Base-by-base conservation (phyloP, 1,284 basidiomycete species). In the Fomitopsis schrenkii region DNA sequence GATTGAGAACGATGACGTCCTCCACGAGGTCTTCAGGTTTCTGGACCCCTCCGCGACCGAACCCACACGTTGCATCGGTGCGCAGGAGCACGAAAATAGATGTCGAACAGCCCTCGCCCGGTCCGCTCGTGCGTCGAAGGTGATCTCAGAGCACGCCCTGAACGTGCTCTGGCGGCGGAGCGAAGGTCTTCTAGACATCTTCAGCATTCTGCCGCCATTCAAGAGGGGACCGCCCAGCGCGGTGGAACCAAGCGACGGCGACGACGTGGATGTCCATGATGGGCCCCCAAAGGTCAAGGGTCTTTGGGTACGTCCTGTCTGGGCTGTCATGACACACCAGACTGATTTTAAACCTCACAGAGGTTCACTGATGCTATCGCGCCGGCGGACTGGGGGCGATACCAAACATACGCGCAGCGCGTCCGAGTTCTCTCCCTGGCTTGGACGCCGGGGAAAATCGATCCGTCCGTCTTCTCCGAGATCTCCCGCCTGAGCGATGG, bases 1-100 rank as follows among this genome's bases (percentile, higher is more conserved):
- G 44, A 58, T 38, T 36, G 41, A 45, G 41, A 58, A 58, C 44
- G 30, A 58, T 45, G 56, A 58, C 44, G 44, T 58, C 44, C 56
- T 58, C 30, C 56, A 26, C 42, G 44, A 58, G 22, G 56, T 58
- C 17, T 58, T 58, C 44, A 42, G 17, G 28, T 58, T 46, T 17
- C 35, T 58, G 42, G 56, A 58, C 19, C 56, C 56, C 15, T 58
- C 52, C 52, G 28, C 33, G 36, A 54, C 52, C 10, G 52, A 54
- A 38, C 19, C 19, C 48, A 30, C 48, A 33, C 52, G 35, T 38
- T 19, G 19, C n/a, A 26, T 10, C 52, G 28, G 22, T 15, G 19
- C 26, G 7, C 15, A 33, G n/a, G 33, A 36, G 35, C 52, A 54
- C 52, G 52, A 54, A 54, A 54, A 38, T 54, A 54, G 35, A 15